Evolutionary conservation across 371 early-diverging fungal genomes (phyloP).

Genomic region (Haplosporangium sp.): DNA sequence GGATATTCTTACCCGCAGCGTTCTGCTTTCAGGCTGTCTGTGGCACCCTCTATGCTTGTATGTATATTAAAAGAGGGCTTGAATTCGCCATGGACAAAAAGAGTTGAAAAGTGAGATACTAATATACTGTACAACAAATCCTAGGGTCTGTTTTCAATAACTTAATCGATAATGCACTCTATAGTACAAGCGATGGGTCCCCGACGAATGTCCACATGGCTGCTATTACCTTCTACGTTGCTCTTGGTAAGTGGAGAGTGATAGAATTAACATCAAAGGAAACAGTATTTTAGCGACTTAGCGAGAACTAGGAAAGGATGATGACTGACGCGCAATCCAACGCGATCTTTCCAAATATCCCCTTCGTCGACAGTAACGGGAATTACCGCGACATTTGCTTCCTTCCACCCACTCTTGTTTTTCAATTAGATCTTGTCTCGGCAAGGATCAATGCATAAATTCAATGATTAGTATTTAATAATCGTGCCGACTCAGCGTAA

Average conservation of each 20-base stretch:
- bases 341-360: background rate
- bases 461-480: background rate
- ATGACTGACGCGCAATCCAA: background rate
- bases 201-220: conserved; percentile 54
- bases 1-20: conserved; percentile 71
- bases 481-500: background rate
- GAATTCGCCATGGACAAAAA: background rate
- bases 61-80: background rate
- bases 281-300: too few relatives aligned
- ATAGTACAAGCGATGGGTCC: conserved; percentile 56
- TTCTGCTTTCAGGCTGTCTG: conserved; percentile 73
- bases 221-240: conserved; percentile 74
- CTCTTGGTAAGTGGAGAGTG: conserved; percentile 50
- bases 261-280: background rate
- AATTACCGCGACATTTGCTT: background rate
- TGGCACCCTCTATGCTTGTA: conserved; percentile 77
- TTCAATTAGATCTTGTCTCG: background rate
- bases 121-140: background rate
- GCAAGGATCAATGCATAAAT: conserved; percentile 2
- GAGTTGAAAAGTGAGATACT: background rate
- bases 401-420: background rate
- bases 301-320: background rate
- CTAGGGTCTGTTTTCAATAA: conserved; percentile 73
- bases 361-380: background rate
- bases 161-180: conserved; percentile 68